These are phyloP conservation scores for Lepraria neglecta DNA, from an alignment of 495 filamentous ascomycete genomes.

Conservation along the genomic window DNA sequence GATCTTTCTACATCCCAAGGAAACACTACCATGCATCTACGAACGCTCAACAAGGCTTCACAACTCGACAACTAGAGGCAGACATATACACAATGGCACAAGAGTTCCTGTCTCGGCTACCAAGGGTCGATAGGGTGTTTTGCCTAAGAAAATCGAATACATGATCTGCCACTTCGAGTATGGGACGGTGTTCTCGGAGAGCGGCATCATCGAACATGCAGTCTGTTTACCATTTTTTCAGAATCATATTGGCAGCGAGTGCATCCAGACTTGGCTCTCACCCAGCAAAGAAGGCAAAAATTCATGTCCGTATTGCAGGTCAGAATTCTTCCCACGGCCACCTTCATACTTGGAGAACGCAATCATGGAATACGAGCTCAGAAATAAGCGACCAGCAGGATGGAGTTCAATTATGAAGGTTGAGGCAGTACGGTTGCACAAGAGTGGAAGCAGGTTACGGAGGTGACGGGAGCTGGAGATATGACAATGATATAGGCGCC, in stretches of 20 bases:
- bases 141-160: background rate
- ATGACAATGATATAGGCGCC: too few relatives aligned
- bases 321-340: background rate
- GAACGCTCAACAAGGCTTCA: too few relatives aligned
- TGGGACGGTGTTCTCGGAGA: background rate
- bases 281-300: background rate
- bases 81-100: background rate
- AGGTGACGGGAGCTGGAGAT: background rate
- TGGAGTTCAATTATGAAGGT: too few relatives aligned
- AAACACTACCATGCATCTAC: too few relatives aligned
- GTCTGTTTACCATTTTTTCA: background rate
- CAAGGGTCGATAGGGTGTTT: background rate
- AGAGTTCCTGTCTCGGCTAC: background rate
- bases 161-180: conserved; percentile 4
- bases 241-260: background rate
- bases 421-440: too few relatives aligned
- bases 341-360: too few relatives aligned
- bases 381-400: too few relatives aligned
- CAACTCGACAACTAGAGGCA: too few relatives aligned
- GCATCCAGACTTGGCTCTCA: conserved; percentile 2
- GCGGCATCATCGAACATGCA: conserved; percentile 1
- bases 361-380: too few relatives aligned
- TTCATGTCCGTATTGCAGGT: background rate
- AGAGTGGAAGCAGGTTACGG: background rate
- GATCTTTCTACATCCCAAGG: too few relatives aligned